A percentile compares a stretch with the other conserved stretches of the same genome.
Conservation (phyloP, 345 rosid species). For the Punica granatum region DNA sequence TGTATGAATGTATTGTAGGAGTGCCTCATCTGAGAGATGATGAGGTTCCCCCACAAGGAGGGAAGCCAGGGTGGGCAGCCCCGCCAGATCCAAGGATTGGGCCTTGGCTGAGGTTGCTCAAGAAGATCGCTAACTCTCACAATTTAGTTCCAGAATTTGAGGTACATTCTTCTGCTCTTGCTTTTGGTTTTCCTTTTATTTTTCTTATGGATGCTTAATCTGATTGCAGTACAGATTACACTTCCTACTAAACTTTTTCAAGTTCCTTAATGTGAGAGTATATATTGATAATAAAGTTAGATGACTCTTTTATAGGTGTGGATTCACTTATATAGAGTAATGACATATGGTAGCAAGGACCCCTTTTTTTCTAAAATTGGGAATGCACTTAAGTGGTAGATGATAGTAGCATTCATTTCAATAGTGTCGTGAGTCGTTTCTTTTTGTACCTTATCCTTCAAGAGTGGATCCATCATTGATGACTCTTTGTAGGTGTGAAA, state of each 20-base stretch:
- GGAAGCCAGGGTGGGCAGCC: constrained; percentile 91
- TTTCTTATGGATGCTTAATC: too few relatives aligned
- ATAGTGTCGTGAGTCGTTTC: not conserved
- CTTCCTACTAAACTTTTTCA: not conserved
- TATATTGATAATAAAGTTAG: not conserved
- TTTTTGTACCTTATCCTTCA: too few relatives aligned
- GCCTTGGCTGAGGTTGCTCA: constrained; percentile 79
- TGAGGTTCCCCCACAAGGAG: constrained; percentile 80
- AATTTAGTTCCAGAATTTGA: constrained; percentile 89
- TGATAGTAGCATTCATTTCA: not conserved
- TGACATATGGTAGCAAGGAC: not conserved
- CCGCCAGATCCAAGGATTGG: constrained; percentile 81
- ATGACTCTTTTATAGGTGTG: not conserved
- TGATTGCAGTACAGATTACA: not conserved
- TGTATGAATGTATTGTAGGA: constrained; percentile 23
- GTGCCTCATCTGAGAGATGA: constrained; percentile 82
- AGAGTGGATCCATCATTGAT: too few relatives aligned
- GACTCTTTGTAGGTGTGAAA: too few relatives aligned
- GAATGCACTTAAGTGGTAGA: not conserved
- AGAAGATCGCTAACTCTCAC: constrained; percentile 56
- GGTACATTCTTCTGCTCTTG: constrained; percentile 28
- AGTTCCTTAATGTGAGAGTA: not conserved
- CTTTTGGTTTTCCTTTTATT: not conserved
- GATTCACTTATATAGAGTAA: not conserved
- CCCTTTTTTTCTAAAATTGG: not conserved